A percentile compares a stretch with the other conserved stretches of the same genome.
Conservation (phyloP, 306 rosid species). For the Elaeagnus macrophylla region DNA sequence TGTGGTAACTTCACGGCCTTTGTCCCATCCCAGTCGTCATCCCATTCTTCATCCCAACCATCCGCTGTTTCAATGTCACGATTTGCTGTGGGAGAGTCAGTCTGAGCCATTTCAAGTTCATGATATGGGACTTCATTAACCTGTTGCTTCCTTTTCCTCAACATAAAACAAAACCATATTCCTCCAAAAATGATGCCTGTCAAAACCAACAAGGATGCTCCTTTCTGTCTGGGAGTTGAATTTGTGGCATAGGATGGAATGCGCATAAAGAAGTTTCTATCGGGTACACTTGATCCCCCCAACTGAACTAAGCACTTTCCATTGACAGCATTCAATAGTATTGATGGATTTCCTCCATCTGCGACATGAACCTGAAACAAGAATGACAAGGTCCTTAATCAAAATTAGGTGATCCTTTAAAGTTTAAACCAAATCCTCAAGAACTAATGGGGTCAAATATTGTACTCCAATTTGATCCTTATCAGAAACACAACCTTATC, state of each 20-base stretch:
- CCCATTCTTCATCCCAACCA: constrained; percentile 34
- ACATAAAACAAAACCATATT: constrained; percentile 17
- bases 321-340: constrained; percentile 19
- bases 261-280: constrained; percentile 7
- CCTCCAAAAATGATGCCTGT: constrained; percentile 22
- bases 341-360: constrained; percentile 11
- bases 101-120: constrained; percentile 28
- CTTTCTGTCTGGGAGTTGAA: background rate
- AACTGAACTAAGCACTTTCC: constrained; percentile 15
- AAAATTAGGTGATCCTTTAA: constrained; percentile 1
- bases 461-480: background rate
- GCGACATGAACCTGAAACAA: constrained; percentile 21
- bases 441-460: background rate
- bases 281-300: constrained; percentile 3
- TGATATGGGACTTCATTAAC: constrained; percentile 21
- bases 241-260: constrained; percentile 7
- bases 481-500: background rate
- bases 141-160: constrained; percentile 11
- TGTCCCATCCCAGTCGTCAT: constrained; percentile 19
- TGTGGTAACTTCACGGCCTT: constrained; percentile 8
- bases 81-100: constrained; percentile 13
- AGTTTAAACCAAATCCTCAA: background rate
- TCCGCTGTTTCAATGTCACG: constrained; percentile 16
- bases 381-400: background rate
- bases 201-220: background rate